Percentiles rank a stretch among this genome's conserved stretches.
phyloP scores from a whole-genome alignment of 306 rosid species.

The Cicer yamashitae region DNA sequence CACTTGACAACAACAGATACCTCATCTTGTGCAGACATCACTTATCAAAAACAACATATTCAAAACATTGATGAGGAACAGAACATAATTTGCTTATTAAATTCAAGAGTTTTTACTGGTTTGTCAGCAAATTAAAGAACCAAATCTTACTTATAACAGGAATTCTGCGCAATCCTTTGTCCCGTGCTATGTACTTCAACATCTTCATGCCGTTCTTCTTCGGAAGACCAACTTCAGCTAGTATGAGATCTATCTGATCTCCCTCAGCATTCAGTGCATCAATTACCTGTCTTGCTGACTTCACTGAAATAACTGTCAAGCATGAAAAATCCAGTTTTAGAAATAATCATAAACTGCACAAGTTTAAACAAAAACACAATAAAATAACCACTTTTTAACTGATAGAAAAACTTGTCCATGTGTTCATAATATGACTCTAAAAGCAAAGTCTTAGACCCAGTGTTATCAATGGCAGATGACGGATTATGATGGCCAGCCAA shows the following conservation, averaged over 20 bases:
- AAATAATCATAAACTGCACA: conserved; percentile 12
- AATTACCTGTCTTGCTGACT: conserved; percentile 87
- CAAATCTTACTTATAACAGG: conserved; percentile 85
- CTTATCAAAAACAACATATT: conserved; percentile 49
- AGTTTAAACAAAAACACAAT: conserved; percentile 14
- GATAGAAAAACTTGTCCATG: not conserved
- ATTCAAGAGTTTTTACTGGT: conserved; percentile 5
- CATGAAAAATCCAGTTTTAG: conserved; percentile 37
- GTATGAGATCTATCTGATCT: conserved; percentile 83
- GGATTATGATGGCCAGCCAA: too few species aligned
- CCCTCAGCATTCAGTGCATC: conserved; percentile 97
- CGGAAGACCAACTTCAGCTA: conserved; percentile 89
- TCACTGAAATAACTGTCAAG: conserved; percentile 74
- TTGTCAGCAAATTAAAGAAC: conserved; percentile 28
- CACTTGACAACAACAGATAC: conserved; percentile 95
- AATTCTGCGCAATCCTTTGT: conserved; percentile 75
- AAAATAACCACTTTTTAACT: not conserved
- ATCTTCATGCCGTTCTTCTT: conserved; percentile 82
- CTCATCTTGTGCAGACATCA: conserved; percentile 98
- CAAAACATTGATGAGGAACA: conserved; percentile 46
- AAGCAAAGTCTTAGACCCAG: not conserved
- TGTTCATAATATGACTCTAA: too few species aligned
- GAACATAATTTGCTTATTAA: conserved; percentile 16
- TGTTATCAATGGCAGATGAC: too few species aligned
- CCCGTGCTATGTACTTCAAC: conserved; percentile 89